These are phyloP conservation scores for Cyclotella distinguenda DNA, from an alignment of 108 stramenopile genomes.

Conservation along the genomic window DNA sequence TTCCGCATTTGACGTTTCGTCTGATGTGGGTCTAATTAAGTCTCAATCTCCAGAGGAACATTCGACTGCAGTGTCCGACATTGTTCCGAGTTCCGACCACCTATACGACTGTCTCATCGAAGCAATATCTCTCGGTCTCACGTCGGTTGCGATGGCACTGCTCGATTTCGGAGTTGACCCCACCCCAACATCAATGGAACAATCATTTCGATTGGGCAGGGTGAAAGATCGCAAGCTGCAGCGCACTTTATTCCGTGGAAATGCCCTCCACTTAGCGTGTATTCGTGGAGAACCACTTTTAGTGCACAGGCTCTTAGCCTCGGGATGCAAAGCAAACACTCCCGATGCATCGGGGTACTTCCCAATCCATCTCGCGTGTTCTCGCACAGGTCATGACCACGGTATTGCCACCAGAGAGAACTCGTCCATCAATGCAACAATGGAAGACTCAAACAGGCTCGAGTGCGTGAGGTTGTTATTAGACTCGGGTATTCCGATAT, in stretches of 20 bases:
- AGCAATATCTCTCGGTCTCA: slow-evolving; percentile 53
- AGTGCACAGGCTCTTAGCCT: slow-evolving; percentile 47
- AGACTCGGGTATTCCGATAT: slow-evolving; percentile 51
- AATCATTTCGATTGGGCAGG: slow-evolving; percentile 24
- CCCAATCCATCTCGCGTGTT: slow-evolving; percentile 78
- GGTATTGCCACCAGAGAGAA: neutral
- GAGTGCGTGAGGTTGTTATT: slow-evolving; percentile 59
- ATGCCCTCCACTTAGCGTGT: slow-evolving; percentile 79
- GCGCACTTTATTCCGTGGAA: slow-evolving; percentile 50
- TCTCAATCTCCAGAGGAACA: neutral
- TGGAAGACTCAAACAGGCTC: slow-evolving; percentile 54
- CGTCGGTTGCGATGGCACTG: slow-evolving; percentile 52
- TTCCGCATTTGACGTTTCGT: slow-evolving; percentile 19
- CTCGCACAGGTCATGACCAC: slow-evolving; percentile 17
- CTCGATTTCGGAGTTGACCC: slow-evolving; percentile 68
- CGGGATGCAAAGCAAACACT: slow-evolving; percentile 55
- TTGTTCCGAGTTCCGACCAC: neutral
- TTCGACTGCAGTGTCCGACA: neutral
- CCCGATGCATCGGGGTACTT: slow-evolving; percentile 73
- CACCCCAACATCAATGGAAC: slow-evolving; percentile 44
- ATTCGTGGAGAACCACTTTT: slow-evolving; percentile 50
- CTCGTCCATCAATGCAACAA: slow-evolving; percentile 6
- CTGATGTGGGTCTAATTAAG: too few relatives aligned
- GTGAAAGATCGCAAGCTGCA: slow-evolving; percentile 33
- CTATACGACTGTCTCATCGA: slow-evolving; percentile 68